Evolutionary conservation across 768 basidiomycete species (phyloP), one percentile per base, ranked within the genome.

Genomic region (Lanmaoa pseudosensibilis): DNA sequence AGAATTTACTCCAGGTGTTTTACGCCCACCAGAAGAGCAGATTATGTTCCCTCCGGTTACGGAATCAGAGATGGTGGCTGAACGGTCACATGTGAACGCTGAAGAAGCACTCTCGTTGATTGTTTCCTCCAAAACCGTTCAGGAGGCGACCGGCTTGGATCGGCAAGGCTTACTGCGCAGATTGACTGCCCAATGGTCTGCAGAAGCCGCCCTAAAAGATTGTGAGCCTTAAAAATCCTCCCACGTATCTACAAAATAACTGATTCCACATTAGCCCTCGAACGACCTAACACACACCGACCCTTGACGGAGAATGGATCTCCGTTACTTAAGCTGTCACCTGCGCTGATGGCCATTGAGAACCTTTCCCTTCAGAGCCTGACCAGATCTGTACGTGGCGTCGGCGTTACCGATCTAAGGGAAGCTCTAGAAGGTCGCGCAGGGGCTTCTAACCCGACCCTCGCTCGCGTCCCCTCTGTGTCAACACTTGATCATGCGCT

Each of bases 331-430:
- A 90, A 85, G 67, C 83, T 94, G 34, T 88, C 91, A 6, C 91
- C 91, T 34, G 86, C 88, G 16, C 76, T 96, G 58, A 96, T 94
- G 91, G 87, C 90, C 61, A 90, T 91, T 50, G 90, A 94, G 64
- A 96, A 96, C 69, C 77, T 92, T 34, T 96, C 94, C 7, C 77
- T 93, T 54, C 90, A 91, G 68, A 93, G 91, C 65, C 74, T 96
- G 54, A 82, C 88, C 19, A 82, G 90, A 54, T 89, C 90, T 4
- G 83, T 83, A 3, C 82, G 88, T 56, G 87, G 88, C 0, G 85
- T 96, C 16, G 94, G 94, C 23, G 93, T 96, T 23, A 86, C 84
- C 2, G 93, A 95, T 67, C 78, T 97, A 33, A 80, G 93, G 51
- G 93, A 94, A 62, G 94, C 94, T 5, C 75, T 97, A 5, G 91